phyloP scores from a whole-genome alignment of 73 alveolate genomes.

The Tetrahymena malaccensis region DNA sequence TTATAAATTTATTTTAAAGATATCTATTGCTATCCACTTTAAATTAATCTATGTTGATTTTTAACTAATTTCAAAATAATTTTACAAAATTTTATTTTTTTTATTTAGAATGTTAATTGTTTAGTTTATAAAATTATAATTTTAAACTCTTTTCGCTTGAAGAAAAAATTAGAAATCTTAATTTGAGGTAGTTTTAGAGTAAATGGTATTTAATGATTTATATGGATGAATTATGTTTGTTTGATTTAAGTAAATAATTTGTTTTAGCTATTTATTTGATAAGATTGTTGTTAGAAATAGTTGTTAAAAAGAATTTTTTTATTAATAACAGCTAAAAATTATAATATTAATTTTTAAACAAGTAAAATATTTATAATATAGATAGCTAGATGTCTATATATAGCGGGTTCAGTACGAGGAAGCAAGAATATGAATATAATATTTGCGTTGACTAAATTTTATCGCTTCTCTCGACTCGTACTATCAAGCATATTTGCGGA shows the following conservation, averaged over 20 bases:
- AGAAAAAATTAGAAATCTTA: not conserved
- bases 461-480: not conserved
- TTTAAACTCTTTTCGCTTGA: too few relatives aligned
- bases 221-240: too few relatives aligned
- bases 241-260: not conserved
- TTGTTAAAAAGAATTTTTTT: not conserved
- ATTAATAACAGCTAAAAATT: not conserved
- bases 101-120: too few relatives aligned
- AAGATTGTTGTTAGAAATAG: not conserved
- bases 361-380: not conserved
- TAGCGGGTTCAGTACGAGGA: not conserved
- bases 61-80: too few relatives aligned
- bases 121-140: too few relatives aligned
- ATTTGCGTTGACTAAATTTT: not conserved
- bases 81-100: too few relatives aligned
- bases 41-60: too few relatives aligned
- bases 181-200: not conserved
- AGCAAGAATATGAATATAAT: not conserved
- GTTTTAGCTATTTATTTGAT: not conserved
- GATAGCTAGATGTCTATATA: not conserved
- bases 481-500: not conserved
- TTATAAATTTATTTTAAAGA: too few relatives aligned
- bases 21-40: too few relatives aligned
- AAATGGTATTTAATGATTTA: not conserved
- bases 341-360: not conserved